These are phyloP conservation scores for Henckelia pumila DNA, from an alignment of 257 asterid species.

Conservation along the genomic window DNA sequence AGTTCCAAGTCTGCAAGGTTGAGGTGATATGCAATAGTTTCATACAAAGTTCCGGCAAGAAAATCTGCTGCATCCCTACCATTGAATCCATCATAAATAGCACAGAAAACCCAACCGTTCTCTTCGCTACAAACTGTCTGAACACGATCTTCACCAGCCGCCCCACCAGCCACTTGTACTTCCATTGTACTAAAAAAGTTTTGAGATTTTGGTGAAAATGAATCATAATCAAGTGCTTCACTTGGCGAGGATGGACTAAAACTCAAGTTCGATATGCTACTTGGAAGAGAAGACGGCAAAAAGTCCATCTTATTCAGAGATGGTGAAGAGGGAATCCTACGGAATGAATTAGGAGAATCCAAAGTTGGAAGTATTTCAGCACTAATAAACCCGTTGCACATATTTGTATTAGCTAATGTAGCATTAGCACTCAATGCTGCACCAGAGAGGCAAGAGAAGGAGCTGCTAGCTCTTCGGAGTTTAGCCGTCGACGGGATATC, in stretches of 20 bases:
- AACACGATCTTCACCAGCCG: constrained; percentile 96
- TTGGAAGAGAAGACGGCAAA: constrained; percentile 70
- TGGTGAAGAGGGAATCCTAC: constrained; percentile 77
- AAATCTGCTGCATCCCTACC: constrained; percentile 99
- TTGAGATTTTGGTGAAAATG: constrained; percentile 56
- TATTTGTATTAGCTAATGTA: constrained; percentile 90
- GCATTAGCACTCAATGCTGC: constrained; percentile 94
- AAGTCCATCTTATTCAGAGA: constrained; percentile 61
- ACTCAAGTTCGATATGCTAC: constrained; percentile 73
- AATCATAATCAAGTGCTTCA: constrained; percentile 52
- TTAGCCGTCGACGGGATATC: constrained; percentile 52
- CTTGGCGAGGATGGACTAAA: constrained; percentile 73
- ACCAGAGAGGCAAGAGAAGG: constrained; percentile 90
- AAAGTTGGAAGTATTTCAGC: constrained; percentile 77
- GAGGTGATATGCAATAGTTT: constrained; percentile 61
- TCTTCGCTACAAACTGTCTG: constrained; percentile 96
- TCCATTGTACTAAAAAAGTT: constrained; percentile 64
- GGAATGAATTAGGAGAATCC: constrained; percentile 89
- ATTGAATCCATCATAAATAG: constrained; percentile 83
- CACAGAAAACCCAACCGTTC: constrained; percentile 89
- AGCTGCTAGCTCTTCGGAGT: constrained; percentile 55
- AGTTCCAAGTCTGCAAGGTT: constrained; percentile 59
- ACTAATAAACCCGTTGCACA: constrained; percentile 86
- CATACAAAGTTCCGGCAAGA: constrained; percentile 85
- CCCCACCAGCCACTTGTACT: constrained; percentile 92